Conservation (phyloP, 441 rosid genomes). For the Euphorbia schlechtendalii region DNA sequence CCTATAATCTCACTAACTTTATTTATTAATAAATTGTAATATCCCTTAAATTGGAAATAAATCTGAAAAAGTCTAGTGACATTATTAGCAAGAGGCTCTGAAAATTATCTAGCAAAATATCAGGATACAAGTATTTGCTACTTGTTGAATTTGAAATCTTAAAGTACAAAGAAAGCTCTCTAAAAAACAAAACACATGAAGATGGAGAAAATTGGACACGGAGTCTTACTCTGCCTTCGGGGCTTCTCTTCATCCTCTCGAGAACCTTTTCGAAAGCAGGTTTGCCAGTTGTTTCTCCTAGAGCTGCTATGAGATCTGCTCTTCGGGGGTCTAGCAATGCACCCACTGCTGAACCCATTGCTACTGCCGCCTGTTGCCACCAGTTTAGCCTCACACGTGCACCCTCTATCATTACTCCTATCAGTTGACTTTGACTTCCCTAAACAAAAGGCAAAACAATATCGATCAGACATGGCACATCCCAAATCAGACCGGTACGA, state of each 20-base stretch:
- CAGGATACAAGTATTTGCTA: not conserved
- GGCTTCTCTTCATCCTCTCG: constrained; percentile 63
- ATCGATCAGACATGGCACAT: not conserved
- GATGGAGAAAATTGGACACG: not conserved
- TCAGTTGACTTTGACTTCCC: not conserved
- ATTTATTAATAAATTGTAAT: not conserved
- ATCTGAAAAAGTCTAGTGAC: not conserved
- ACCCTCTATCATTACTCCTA: constrained; percentile 37
- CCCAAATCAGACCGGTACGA: too few relatives aligned
- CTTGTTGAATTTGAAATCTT: not conserved
- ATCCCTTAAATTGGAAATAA: not conserved
- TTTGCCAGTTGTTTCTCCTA: constrained; percentile 86
- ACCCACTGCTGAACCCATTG: constrained; percentile 79
- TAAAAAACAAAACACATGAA: not conserved
- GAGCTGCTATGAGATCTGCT: constrained; percentile 84
- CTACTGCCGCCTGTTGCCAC: constrained; percentile 95
- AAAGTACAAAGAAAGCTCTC: not conserved
- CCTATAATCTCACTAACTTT: not conserved
- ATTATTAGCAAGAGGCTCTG: not conserved
- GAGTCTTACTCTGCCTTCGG: constrained; percentile 70
- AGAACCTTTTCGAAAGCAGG: constrained; percentile 82
- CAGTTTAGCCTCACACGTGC: constrained; percentile 48
- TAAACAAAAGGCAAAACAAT: not conserved
- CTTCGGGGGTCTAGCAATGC: constrained; percentile 75
- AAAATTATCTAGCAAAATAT: not conserved